Evolutionary conservation across 371 early-diverging fungal genomes (phyloP).

Genomic region (Chytridiales sp.): DNA sequence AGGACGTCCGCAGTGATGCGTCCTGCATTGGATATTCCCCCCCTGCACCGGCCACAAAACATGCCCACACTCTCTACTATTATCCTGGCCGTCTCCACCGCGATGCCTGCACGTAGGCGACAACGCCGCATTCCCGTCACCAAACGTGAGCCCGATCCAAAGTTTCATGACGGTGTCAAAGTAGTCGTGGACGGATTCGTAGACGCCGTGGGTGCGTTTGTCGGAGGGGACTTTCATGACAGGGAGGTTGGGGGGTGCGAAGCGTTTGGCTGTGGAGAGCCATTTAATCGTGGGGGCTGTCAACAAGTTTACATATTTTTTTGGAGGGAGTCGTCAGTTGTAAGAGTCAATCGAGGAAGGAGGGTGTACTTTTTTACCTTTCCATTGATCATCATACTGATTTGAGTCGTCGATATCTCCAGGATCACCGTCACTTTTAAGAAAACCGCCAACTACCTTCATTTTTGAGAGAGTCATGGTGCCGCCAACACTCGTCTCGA

Average conservation of each 20-base stretch:
- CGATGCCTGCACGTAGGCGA: constrained; percentile 21
- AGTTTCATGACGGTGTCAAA: constrained; percentile 25
- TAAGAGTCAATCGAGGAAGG: no score
- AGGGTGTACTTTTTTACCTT: no score
- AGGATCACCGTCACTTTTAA: no score
- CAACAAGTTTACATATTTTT: no score
- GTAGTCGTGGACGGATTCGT: constrained; percentile 28
- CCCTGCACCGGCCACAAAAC: constrained; percentile 24
- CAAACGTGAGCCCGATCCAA: constrained; percentile 35
- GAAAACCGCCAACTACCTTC: no score
- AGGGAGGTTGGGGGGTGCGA: background rate
- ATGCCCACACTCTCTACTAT: constrained; percentile 28
- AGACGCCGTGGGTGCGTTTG: constrained; percentile 14
- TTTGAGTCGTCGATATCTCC: no score
- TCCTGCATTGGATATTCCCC: constrained; percentile 2
- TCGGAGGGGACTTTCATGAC: background rate
- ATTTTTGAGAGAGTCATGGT: no score
- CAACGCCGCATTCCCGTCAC: constrained; percentile 29
- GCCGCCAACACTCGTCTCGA: no score
- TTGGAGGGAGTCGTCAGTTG: no score
- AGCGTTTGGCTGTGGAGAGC: no score
- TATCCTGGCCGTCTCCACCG: background rate
- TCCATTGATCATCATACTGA: no score
- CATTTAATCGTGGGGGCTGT: no score
- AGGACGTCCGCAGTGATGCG: background rate